Conservation (phyloP, 2,329 filamentous ascomycete genomes). For the Phaeosphaeriaceae sp. region DNA sequence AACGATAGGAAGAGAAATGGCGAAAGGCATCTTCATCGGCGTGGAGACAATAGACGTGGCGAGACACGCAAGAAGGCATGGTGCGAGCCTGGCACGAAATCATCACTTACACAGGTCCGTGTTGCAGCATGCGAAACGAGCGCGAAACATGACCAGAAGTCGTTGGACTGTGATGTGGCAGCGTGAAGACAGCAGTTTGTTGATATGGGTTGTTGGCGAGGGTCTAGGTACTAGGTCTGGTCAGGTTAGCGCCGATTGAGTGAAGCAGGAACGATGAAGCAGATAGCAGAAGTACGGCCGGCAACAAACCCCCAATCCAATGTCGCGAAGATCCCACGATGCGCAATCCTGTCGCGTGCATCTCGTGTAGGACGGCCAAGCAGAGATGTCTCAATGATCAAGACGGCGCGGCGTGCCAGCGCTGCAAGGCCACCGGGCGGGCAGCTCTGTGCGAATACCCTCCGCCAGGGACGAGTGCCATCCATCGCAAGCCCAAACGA, state of each 20-base stretch:
- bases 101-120: too few relatives aligned
- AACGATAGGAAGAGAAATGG: too few relatives aligned
- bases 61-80: too few relatives aligned
- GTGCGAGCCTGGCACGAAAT: too few relatives aligned
- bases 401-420: slow-evolving; percentile 45
- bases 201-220: neutral
- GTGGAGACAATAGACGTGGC: too few relatives aligned
- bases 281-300: neutral
- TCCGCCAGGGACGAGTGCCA: slow-evolving; percentile 46
- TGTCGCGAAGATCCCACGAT: slow-evolving; percentile 20
- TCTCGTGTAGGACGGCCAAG: slow-evolving; percentile 48
- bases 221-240: neutral
- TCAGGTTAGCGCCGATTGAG: neutral
- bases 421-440: slow-evolving; percentile 44
- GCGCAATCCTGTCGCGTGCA: slow-evolving; percentile 50
- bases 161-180: too few relatives aligned
- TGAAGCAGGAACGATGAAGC: neutral
- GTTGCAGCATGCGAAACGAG: too few relatives aligned
- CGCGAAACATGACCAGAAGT: too few relatives aligned
- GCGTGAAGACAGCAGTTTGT: neutral
- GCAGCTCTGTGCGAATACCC: slow-evolving; percentile 45
- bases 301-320: neutral
- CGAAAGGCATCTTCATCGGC: too few relatives aligned
- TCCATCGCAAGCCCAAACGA: slow-evolving; percentile 48
- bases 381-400: slow-evolving; percentile 51